A percentile compares a stretch with the other conserved stretches of the same genome.
Conservation (phyloP, 331 rosid genomes). For the Phaseolus coccineus region DNA sequence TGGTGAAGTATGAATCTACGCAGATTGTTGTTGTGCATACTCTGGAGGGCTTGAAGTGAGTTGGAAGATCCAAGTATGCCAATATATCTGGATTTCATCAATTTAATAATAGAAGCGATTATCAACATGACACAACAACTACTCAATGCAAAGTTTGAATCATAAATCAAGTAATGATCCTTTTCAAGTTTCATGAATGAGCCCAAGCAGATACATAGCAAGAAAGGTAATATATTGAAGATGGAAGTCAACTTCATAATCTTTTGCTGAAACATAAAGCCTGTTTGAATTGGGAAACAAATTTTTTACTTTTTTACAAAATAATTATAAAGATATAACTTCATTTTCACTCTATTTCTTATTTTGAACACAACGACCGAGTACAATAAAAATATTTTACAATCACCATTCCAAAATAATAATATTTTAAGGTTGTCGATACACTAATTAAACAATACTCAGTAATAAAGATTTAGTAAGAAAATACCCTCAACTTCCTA, state of each 20-base stretch:
- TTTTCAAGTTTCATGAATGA: constrained; percentile 6
- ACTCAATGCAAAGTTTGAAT: constrained; percentile 4
- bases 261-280: no score
- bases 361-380: no score
- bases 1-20: constrained; percentile 6
- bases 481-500: background rate
- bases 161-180: constrained; percentile 3
- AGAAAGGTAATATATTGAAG: background rate
- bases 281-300: no score
- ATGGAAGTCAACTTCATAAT: background rate
- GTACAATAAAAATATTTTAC: no score
- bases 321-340: no score
- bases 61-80: constrained; percentile 19
- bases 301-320: no score
- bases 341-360: no score
- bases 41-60: background rate
- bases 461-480: no score
- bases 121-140: constrained; percentile 5
- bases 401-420: no score
- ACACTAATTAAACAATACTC: no score
- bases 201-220: background rate
- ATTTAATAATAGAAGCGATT: background rate
- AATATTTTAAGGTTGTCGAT: no score
- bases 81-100: constrained; percentile 2
- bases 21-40: constrained; percentile 3